These are phyloP conservation scores for Parathielavia hyrcaniae DNA, from an alignment of 495 filamentous ascomycete genomes.

Conservation along the genomic window DNA sequence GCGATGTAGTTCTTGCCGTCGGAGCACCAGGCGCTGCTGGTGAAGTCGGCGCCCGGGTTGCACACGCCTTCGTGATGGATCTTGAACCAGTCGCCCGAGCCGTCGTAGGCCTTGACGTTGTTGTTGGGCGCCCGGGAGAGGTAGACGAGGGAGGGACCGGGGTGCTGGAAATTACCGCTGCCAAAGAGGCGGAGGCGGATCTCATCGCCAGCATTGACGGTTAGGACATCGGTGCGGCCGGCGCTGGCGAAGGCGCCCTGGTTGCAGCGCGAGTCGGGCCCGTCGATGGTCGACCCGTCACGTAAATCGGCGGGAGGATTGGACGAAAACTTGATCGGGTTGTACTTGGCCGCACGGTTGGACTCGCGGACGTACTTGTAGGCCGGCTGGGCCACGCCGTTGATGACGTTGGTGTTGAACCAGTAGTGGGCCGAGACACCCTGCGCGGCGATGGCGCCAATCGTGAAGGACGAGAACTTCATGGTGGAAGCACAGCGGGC, in stretches of 20 bases:
- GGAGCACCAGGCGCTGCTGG: neutral
- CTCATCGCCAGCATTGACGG: neutral
- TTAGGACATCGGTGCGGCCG: neutral
- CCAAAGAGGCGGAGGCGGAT: neutral
- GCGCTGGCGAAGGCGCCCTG: neutral
- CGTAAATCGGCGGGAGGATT: neutral
- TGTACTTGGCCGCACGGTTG: neutral
- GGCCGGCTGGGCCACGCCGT: neutral
- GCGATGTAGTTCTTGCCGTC: neutral
- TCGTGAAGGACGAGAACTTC: neutral
- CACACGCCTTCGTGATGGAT: neutral
- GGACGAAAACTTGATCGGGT: neutral
- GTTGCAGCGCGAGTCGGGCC: neutral
- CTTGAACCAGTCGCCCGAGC: neutral
- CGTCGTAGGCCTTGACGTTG: neutral
- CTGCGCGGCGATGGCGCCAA: neutral
- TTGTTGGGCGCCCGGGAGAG: neutral
- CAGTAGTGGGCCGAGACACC: neutral
- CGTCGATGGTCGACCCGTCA: neutral
- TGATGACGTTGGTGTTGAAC: neutral
- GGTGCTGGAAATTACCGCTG: neutral
- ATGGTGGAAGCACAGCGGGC: neutral
- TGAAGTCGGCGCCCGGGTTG: neutral
- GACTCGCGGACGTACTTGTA: constrained; percentile 5
- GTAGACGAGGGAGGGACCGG: neutral